A percentile compares a stretch with the other conserved stretches of the same genome.
Conservation (phyloP, 495 filamentous ascomycete species). For the Neurospora sp. region DNA sequence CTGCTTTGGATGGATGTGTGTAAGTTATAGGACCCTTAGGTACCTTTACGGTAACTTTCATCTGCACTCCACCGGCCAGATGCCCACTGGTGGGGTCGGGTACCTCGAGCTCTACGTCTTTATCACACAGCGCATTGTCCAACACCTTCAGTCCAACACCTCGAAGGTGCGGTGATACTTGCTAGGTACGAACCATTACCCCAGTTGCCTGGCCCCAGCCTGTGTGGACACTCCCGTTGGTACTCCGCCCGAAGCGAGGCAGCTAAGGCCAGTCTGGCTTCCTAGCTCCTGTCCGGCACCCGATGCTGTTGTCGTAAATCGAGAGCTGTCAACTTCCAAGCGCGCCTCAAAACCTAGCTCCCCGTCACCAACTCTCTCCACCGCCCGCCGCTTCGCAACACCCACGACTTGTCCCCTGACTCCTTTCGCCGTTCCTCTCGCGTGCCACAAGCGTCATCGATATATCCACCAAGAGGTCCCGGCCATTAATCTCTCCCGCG, state of each 20-base stretch:
- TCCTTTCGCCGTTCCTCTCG: neutral
- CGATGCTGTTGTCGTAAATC: neutral
- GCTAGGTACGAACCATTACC: neutral
- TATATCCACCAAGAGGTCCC: neutral
- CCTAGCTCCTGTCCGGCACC: neutral
- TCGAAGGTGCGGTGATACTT: neutral
- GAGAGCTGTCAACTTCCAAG: neutral
- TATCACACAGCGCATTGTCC: neutral
- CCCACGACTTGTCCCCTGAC: neutral
- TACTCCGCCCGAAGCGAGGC: neutral
- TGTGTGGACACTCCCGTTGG: neutral
- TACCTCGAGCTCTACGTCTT: neutral
- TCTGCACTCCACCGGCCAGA: neutral
- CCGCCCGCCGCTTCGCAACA: neutral
- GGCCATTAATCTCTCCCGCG: neutral
- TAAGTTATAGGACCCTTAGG: neutral
- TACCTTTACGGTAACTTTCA: neutral
- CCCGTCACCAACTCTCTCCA: neutral
- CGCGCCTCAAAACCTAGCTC: neutral
- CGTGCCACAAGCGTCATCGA: neutral
- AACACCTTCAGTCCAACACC: neutral
- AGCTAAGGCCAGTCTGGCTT: neutral
- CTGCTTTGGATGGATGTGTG: neutral
- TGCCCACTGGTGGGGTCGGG: neutral
- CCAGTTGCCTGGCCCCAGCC: neutral